Evolutionary conservation across 176 grass and related monocot genomes (phyloP), one percentile per base, ranked within the genome.

Genomic region (Zea luxurians): DNA sequence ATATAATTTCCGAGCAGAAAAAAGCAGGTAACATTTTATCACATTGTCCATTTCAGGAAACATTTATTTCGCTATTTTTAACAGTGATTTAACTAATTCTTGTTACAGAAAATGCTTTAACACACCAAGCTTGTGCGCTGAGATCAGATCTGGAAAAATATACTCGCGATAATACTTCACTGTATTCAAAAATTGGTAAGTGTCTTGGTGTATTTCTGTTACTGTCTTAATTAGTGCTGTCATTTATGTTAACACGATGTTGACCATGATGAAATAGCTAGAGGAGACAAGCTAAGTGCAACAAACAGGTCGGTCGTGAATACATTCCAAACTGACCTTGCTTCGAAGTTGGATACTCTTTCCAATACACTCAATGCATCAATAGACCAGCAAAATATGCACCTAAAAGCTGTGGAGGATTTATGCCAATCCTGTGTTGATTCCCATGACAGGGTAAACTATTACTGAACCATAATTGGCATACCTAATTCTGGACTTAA

Each of bases 161-260:
- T 84, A 83, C 12, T 68, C 79, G 86, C 77, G 96, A 99, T 66
- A 99, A 96, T 88, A 78, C 79, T 34, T 91, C 90, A 16, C 71
- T 99, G 8, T 87, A 83, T 79, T 93, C 90, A n/a, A 99, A 96
- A 86, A 96, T 99, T 63, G 88, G 93, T 93, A 92, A 64, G 61
- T 3, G 46, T 5, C 81, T 91, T 42, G 13, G 36, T 41, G 13
- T 42, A 42, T 18, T 54, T 84, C 2, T 64, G 36, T 60, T 37
- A 43, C 13, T 73, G 1, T 70, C 45, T 73, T 42, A 37, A 10
- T 70, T 48, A 64, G 2, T 21, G 74, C 35, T 79, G 10, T 16
- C 17, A n/a, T 36, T 62, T 41, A 6, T 70, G 71, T 21, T 73
- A 71, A 81, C 57, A 37, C 27, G 15, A 61, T 71, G 6, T 41